Conservation (phyloP, 768 basidiomycete species). For the Boletales sp. region DNA sequence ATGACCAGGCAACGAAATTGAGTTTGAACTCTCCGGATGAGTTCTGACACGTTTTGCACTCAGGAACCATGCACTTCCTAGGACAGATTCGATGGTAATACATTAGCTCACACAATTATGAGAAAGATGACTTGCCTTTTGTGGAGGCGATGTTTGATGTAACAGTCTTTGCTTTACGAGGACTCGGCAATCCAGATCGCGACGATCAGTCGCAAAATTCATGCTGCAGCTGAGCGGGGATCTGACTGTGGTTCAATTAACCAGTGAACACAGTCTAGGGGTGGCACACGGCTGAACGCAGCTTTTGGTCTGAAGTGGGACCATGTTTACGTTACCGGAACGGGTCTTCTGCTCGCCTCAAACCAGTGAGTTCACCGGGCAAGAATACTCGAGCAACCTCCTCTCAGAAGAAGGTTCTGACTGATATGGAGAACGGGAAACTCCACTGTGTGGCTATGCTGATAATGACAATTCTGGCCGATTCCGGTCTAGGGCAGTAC, state of each 20-base stretch:
- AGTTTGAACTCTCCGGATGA: background rate
- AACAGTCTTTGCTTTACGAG: background rate
- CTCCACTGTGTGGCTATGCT: slow-evolving; percentile 18
- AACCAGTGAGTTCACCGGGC: no score
- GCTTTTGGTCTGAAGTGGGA: no score
- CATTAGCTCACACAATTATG: background rate
- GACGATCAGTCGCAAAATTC: slow-evolving; percentile 12
- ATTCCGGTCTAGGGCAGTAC: slow-evolving; percentile 7
- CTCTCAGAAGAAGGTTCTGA: no score
- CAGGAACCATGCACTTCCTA: background rate
- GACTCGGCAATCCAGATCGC: background rate
- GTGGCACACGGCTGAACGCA: no score
- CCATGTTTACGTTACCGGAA: no score
- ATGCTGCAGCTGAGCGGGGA: no score
- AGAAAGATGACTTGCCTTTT: slow-evolving; percentile 1
- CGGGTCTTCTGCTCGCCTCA: no score
- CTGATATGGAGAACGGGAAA: no score
- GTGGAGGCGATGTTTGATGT: slow-evolving; percentile 18
- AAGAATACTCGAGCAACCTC: no score
- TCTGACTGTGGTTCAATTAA: no score
- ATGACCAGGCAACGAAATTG: background rate
- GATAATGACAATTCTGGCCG: slow-evolving; percentile 13
- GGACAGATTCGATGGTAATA: no score
- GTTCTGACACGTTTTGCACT: background rate
- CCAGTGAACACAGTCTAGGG: no score